Conservation (phyloP, 352 stramenopile genomes). For the Pythium insidiosum region DNA sequence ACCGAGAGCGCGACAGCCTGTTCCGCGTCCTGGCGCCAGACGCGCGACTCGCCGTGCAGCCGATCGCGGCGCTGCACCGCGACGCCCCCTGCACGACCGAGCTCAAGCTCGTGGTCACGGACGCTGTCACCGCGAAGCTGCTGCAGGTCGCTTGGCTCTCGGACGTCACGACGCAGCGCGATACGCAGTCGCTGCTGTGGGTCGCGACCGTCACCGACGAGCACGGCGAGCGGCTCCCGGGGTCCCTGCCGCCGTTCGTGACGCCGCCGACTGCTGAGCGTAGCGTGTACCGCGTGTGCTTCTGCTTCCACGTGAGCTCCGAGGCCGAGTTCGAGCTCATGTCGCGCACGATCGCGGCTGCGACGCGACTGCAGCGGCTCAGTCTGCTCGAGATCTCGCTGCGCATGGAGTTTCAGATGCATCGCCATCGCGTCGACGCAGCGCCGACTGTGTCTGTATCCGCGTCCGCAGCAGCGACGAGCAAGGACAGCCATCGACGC, state of each 20-base stretch:
- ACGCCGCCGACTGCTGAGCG: not conserved
- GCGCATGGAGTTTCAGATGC: slow-evolving; percentile 48
- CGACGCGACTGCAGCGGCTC: slow-evolving; percentile 29
- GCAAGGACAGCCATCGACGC: too few species aligned
- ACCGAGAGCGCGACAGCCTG: slow-evolving; percentile 16
- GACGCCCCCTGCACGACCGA: slow-evolving; percentile 18
- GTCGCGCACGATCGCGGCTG: slow-evolving; percentile 23
- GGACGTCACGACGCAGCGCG: slow-evolving; percentile 23
- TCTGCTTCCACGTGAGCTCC: slow-evolving; percentile 60
- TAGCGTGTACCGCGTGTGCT: slow-evolving; percentile 38
- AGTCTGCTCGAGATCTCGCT: slow-evolving; percentile 41
- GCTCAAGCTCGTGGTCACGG: slow-evolving; percentile 45
- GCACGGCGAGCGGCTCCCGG: not conserved
- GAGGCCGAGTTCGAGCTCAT: slow-evolving; percentile 50
- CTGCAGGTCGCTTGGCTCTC: slow-evolving; percentile 42
- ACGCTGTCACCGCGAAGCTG: slow-evolving; percentile 42
- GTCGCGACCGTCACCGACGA: slow-evolving; percentile 7
- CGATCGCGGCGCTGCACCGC: slow-evolving; percentile 3
- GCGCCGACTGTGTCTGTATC: too few species aligned
- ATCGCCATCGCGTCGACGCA: not conserved
- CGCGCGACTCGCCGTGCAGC: slow-evolving; percentile 31
- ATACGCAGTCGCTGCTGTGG: slow-evolving; percentile 46
- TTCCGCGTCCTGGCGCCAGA: slow-evolving; percentile 52
- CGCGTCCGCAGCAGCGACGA: too few species aligned
- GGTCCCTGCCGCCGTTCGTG: slow-evolving; percentile 4